phyloP scores from a whole-genome alignment of 345 rosid genomes.

The Eucalyptus pauciflora region DNA sequence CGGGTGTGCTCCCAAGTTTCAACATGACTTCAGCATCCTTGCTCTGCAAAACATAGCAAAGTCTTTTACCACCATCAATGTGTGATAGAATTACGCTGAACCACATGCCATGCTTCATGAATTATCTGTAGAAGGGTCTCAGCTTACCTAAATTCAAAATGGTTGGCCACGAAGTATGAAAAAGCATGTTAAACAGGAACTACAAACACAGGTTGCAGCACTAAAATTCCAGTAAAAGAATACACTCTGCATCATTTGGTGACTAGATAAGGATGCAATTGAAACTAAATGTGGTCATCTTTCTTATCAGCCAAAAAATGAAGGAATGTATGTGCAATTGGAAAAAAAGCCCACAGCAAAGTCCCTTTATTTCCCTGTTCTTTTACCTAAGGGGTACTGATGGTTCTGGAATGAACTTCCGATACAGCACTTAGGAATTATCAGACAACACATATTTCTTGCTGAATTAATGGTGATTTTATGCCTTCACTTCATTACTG shows the following conservation, averaged over 20 bases:
- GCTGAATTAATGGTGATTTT: neutral
- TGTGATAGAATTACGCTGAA: neutral
- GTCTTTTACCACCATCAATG: neutral
- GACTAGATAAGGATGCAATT: neutral
- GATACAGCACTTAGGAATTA: neutral
- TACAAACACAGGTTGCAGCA: neutral
- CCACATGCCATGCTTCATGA: neutral
- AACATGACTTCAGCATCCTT: conserved; percentile 95
- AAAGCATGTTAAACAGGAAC: neutral
- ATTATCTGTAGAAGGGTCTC: neutral
- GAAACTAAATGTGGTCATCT: neutral
- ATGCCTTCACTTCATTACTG: neutral
- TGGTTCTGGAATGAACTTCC: neutral
- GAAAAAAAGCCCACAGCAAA: neutral
- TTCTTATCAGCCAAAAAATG: neutral
- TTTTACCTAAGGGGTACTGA: neutral
- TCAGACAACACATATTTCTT: neutral
- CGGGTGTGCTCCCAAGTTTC: conserved; percentile 91
- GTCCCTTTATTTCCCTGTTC: neutral
- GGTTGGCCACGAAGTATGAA: neutral
- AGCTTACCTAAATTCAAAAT: neutral
- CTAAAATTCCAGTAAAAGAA: neutral
- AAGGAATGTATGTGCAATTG: neutral
- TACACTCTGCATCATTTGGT: neutral
- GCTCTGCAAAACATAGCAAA: neutral